Percentiles rank a stretch among this genome's conserved stretches.
Conservation (phyloP, 2,329 filamentous ascomycete species). For the Colletotrichum aenigma region DNA sequence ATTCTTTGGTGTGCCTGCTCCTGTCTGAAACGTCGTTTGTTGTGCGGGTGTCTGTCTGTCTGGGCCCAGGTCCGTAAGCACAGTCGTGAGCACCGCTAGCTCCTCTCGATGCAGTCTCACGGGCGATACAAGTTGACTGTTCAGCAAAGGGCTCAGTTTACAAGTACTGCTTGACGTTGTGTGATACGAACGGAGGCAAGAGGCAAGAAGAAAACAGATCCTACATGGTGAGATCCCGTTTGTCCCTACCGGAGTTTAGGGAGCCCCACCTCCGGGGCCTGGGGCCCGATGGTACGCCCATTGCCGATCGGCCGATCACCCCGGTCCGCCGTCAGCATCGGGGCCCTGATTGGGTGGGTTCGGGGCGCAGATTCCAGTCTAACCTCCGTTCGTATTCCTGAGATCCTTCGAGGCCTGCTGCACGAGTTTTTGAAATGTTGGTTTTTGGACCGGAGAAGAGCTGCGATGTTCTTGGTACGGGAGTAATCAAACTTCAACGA, state of each 20-base stretch:
- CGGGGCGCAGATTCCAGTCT: background rate
- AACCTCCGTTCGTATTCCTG: background rate
- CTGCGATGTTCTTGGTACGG: background rate
- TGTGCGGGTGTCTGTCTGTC: background rate
- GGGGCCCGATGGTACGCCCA: background rate
- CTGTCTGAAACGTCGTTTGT: background rate
- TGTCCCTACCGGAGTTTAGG: background rate
- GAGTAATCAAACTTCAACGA: fast-evolving
- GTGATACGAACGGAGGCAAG: background rate
- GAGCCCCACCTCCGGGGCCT: background rate
- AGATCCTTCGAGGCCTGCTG: background rate
- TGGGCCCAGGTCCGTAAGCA: background rate
- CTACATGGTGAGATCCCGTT: background rate
- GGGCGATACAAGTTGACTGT: background rate
- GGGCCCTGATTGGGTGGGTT: background rate
- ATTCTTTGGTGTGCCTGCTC: background rate
- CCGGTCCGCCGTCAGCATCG: background rate
- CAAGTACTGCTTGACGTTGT: background rate
- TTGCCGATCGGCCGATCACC: background rate
- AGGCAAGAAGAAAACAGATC: background rate
- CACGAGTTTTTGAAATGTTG: fast-evolving
- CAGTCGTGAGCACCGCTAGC: background rate
- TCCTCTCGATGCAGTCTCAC: background rate
- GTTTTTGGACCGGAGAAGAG: background rate
- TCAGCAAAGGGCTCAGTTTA: background rate